These are phyloP conservation scores for Phytophthora foliorum DNA, from an alignment of 352 stramenopile species.

Conservation along the genomic window DNA sequence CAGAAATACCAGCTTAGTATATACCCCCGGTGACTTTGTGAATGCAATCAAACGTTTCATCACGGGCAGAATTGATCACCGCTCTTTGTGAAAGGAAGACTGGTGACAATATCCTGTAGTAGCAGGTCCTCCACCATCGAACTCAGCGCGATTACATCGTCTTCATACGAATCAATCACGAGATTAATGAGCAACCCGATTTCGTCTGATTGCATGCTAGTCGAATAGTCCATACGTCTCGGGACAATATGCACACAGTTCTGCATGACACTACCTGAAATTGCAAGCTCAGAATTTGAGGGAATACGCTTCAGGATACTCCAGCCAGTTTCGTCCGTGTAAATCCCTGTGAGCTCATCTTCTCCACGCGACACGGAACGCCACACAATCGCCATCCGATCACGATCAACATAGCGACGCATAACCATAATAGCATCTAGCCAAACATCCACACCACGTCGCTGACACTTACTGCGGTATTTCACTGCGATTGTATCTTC, in stretches of 20 bases:
- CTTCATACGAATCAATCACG: conserved; percentile 65
- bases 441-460: conserved; percentile 29
- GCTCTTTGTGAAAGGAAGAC: not conserved
- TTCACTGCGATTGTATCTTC: conserved; percentile 58
- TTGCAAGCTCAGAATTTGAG: conserved; percentile 23
- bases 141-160: conserved; percentile 58
- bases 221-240: conserved; percentile 32
- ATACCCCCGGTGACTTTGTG: no score
- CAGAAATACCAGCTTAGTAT: not conserved
- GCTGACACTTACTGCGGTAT: conserved; percentile 41
- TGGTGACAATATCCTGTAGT: conserved; percentile 40
- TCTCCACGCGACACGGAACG: conserved; percentile 48
- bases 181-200: conserved; percentile 61
- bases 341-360: conserved; percentile 52
- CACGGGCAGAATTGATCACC: not conserved
- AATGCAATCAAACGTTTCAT: no score
- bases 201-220: conserved; percentile 26
- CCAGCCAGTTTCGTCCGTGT: conserved; percentile 75
- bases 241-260: conserved; percentile 58
- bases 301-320: conserved; percentile 58
- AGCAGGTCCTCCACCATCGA: conserved; percentile 64
- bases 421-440: conserved; percentile 63
- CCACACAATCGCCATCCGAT: conserved; percentile 69
- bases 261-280: conserved; percentile 49
- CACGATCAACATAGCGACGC: conserved; percentile 48